These are phyloP conservation scores for Parathielavia hyrcaniae DNA, from an alignment of 495 filamentous ascomycete species.

Conservation along the genomic window DNA sequence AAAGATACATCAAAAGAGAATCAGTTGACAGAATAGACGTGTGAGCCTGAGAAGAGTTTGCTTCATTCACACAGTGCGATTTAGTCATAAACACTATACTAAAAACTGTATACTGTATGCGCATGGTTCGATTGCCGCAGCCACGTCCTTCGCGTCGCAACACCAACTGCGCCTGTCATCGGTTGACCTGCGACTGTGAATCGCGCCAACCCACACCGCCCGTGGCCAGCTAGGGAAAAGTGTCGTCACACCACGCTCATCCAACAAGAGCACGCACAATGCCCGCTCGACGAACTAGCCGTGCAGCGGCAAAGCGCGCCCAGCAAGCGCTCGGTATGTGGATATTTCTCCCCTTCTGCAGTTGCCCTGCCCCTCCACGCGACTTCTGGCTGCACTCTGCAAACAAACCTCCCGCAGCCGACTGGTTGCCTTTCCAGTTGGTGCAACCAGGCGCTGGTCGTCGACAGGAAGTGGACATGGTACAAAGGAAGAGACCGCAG, in stretches of 20 bases:
- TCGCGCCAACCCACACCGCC: neutral
- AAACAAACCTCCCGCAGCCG: neutral
- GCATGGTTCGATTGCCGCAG: neutral
- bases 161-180: neutral
- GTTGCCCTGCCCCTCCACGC: conserved; percentile 1
- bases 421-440: neutral
- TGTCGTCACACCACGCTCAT: conserved; percentile 1
- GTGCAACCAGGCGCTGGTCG: neutral
- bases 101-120: too few relatives aligned
- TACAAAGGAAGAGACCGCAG: too few relatives aligned
- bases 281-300: conserved; percentile 30
- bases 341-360: neutral
- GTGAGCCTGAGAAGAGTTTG: too few relatives aligned
- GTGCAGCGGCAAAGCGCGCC: conserved; percentile 33
- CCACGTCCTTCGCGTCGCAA: conserved; percentile 13
- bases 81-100: too few relatives aligned
- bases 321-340: conserved; percentile 31
- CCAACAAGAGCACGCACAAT: conserved; percentile 15
- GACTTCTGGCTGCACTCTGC: neutral
- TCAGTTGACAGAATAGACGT: neutral
- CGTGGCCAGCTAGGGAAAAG: neutral
- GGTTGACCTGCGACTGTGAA: neutral
- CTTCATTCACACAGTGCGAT: neutral
- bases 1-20: too few relatives aligned
- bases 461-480: neutral